Base-by-base conservation (phyloP, 805 yeast genomes). In the Kluyveromyces siamensis region DNA sequence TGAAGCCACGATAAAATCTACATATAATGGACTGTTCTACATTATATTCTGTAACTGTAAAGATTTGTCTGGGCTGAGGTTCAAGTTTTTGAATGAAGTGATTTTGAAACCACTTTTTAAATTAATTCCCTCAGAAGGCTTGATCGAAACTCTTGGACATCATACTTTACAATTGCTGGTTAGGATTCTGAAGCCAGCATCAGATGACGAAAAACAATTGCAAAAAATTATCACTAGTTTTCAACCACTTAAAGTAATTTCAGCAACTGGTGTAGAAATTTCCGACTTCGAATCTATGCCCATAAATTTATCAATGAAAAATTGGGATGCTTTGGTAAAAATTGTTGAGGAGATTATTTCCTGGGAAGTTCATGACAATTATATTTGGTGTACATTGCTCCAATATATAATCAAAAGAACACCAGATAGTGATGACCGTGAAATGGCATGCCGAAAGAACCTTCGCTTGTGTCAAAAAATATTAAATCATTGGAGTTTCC, bases 211-310 rank as follows among this genome's bases (percentile, higher is more conserved):
- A n/a, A 30, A 36, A 19, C 16, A 27, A 16, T 21, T 18, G 21
- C 41, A 27, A 33, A 30, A 19, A 11, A 8, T 7, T 14, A 47
- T 42, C 16, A 52, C 37, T 14, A 49, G 48, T 14, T 44, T 45
- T 40, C 55, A 53, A 27, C 50, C 58, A 0, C 41, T 60, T n/a
- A 58, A 51, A 48, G 61, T 60, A 1, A 52, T 61, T 21, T 61
- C 61, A 10, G 52, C 65, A 2, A 48, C 40, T 1, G 67, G 65
- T 27, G 52, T 59, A 2, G 40, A 47, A 2, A 17, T 46, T 2
- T 49, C 42, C 2, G 61, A 61, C 18, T 56, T 61, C 25, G 44
- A 49, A n/a, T 50, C 59, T 1, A 33, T 59, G 17, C 48, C 56
- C 10, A 27, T 46, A 14, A 38, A 36, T 13, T 17, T 48, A n/a